A percentile compares a stretch with the other conserved stretches of the same genome.
phyloP scores from a whole-genome alignment of 2,329 filamentous ascomycete species.

The Lojkania enalia region DNA sequence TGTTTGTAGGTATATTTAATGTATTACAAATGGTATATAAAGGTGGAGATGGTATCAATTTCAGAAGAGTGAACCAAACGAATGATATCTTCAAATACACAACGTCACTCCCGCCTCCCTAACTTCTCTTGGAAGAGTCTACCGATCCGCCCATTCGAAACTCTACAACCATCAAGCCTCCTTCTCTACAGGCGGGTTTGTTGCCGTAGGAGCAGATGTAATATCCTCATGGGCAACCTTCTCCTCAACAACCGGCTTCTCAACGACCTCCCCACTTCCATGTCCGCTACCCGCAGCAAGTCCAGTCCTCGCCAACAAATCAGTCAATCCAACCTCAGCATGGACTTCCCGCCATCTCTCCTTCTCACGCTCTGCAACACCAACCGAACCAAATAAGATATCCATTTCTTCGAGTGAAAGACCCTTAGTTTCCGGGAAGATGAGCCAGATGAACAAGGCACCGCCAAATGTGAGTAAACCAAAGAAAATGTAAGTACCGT shows the following conservation, averaged over 20 bases:
- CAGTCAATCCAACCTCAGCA: constrained; percentile 65
- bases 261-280: constrained; percentile 11
- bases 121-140: too few species aligned
- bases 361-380: constrained; percentile 67
- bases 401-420: constrained; percentile 62
- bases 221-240: too few species aligned
- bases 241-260: constrained; percentile 8
- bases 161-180: too few species aligned
- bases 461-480: constrained; percentile 66
- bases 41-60: constrained; percentile 10
- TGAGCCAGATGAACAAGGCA: constrained; percentile 56
- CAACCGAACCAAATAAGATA: constrained; percentile 67
- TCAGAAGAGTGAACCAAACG: constrained; percentile 7
- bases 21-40: background rate
- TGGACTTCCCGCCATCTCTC: constrained; percentile 76
- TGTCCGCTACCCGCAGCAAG: constrained; percentile 2
- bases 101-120: too few species aligned
- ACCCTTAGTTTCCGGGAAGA: constrained; percentile 59
- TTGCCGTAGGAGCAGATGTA: too few species aligned
- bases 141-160: too few species aligned
- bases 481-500: constrained; percentile 73
- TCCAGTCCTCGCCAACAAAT: constrained; percentile 27
- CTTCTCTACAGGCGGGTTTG: too few species aligned
- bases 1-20: background rate
- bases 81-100: constrained; percentile 7